Evolutionary conservation across 106 monocot genomes (phyloP).

Genomic region (Dendrobium huoshanense): DNA sequence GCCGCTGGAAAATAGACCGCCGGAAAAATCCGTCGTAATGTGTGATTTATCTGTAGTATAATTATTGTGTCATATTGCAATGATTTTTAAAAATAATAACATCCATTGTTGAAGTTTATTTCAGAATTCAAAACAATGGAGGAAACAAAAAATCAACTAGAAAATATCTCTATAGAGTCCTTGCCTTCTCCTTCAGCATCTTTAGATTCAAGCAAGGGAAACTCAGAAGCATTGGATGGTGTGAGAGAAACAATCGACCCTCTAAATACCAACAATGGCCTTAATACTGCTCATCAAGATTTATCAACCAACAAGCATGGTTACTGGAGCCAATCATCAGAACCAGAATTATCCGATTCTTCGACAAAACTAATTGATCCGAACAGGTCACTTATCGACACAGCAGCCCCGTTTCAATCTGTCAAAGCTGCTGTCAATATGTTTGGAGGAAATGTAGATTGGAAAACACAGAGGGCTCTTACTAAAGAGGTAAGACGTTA

Average conservation of each 20-base stretch:
- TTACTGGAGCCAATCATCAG: background rate
- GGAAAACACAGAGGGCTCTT: slow-evolving; percentile 51
- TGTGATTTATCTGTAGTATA: no score
- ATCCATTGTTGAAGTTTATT: background rate
- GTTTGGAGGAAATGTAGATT: slow-evolving; percentile 67
- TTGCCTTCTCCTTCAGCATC: background rate
- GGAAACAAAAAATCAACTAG: background rate
- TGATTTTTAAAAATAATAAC: background rate
- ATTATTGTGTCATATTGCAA: no score
- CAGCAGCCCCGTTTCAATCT: slow-evolving; percentile 59
- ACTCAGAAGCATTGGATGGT: no score
- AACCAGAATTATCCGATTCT: background rate
- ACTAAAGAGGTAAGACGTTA: slow-evolving; percentile 26
- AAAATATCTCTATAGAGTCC: slow-evolving; percentile 2
- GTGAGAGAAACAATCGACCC: background rate
- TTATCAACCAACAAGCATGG: background rate
- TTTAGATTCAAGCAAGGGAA: no score
- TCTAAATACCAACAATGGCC: background rate
- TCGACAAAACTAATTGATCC: background rate
- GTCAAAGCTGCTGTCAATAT: slow-evolving; percentile 61
- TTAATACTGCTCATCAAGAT: background rate
- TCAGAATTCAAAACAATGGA: slow-evolving; percentile 6
- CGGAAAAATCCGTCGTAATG: no score
- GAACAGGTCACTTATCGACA: slow-evolving; percentile 43
- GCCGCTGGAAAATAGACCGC: no score